Evolutionary conservation across 139 green algal genomes (phyloP).

Genomic region (Zygnema circumcarinatum): DNA sequence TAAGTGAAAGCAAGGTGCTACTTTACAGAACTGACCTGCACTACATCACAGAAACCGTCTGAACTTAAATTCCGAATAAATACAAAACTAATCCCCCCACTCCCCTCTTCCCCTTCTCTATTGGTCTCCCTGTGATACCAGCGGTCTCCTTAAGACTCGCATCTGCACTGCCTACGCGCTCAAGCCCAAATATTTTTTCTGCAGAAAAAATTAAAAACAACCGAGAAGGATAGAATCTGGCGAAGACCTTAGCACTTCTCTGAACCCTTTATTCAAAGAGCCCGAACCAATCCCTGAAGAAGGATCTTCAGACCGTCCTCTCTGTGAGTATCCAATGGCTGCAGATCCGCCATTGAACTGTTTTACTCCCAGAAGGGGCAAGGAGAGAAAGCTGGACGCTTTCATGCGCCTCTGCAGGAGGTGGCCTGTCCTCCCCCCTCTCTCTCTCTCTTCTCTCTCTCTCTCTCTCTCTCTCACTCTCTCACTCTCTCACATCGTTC

Average conservation of each 20-base stretch:
- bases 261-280: background rate
- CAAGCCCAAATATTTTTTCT: no score
- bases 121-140: no score
- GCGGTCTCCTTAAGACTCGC: no score
- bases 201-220: background rate
- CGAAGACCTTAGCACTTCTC: background rate
- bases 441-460: conserved; percentile 27
- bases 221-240: background rate
- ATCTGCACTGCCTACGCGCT: no score
- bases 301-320: background rate
- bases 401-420: background rate
- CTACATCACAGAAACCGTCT: no score
- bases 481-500: background rate
- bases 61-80: no score
- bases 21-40: background rate
- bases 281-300: background rate
- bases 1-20: background rate
- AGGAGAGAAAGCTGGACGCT: background rate
- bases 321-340: no score
- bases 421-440: background rate
- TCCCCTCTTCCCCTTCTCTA: no score
- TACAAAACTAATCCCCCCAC: no score
- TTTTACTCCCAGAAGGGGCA: no score
- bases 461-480: conserved; percentile 24
- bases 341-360: background rate